A percentile compares a stretch with the other conserved stretches of the same genome.
phyloP scores from a whole-genome alignment of 2,329 filamentous ascomycete species.

The Ceratocystis huliohia region DNA sequence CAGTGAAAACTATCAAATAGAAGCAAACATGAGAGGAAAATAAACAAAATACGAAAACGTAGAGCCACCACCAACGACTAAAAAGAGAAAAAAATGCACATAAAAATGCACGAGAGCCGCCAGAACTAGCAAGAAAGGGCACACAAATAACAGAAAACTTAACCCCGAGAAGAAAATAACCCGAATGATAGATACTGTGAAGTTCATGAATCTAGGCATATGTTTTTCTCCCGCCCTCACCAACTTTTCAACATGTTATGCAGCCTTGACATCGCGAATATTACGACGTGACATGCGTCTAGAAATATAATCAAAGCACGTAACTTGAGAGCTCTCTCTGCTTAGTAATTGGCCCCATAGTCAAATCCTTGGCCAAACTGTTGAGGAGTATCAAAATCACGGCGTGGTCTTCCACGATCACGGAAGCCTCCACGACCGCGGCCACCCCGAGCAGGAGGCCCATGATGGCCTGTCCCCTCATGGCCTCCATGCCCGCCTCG shows the following conservation, averaged over 20 bases:
- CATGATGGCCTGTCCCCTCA: conserved; percentile 10
- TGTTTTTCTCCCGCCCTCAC: background rate
- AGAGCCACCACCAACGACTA: background rate
- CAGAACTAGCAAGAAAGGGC: background rate
- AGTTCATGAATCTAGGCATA: background rate
- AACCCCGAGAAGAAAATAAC: background rate
- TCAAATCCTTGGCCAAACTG: conserved; percentile 21
- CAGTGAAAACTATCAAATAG: background rate
- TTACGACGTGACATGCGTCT: background rate
- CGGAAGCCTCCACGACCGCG: conserved; percentile 19
- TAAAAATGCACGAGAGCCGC: background rate
- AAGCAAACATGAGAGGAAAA: background rate
- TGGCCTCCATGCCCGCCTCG: conserved; percentile 24
- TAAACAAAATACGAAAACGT: background rate
- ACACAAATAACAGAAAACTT: background rate
- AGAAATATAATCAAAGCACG: too few species aligned
- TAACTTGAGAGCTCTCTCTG: background rate
- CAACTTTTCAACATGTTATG: background rate
- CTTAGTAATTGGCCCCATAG: conserved; percentile 20
- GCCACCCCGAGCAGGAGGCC: conserved; percentile 13
- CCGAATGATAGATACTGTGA: conserved; percentile 4
- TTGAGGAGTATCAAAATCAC: conserved; percentile 20
- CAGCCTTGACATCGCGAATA: background rate
- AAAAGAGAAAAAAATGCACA: background rate
- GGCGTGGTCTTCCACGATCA: conserved; percentile 16